These are phyloP conservation scores for Helenozyma baotianmanensis DNA, from an alignment of 805 yeast genomes.

Conservation along the genomic window DNA sequence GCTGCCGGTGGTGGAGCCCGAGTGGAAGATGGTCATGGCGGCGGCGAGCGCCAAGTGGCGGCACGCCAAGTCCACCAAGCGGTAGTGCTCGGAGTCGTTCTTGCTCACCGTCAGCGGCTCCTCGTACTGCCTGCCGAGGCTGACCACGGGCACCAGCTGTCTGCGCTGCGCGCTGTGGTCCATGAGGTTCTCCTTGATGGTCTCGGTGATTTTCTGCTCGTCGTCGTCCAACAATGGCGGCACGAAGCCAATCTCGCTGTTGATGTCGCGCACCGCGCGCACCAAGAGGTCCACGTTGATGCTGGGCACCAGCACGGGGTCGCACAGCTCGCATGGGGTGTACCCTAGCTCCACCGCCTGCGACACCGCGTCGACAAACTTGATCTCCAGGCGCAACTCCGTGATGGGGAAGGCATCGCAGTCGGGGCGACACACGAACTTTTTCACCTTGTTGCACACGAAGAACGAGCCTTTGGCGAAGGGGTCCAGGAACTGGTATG, in stretches of 20 bases:
- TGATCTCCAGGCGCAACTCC: slow-evolving; percentile 41
- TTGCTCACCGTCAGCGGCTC: slow-evolving; percentile 31
- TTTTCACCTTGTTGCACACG: slow-evolving; percentile 43
- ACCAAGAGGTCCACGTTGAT: slow-evolving; percentile 44
- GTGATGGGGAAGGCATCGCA: slow-evolving; percentile 50
- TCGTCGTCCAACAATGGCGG: slow-evolving; percentile 47
- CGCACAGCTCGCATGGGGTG: slow-evolving; percentile 51
- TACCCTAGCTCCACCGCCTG: slow-evolving; percentile 46
- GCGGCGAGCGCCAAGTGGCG: slow-evolving; percentile 82
- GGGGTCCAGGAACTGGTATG: slow-evolving; percentile 63
- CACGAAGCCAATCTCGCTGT: slow-evolving; percentile 53
- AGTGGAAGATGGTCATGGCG: slow-evolving; percentile 37
- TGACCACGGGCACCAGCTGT: slow-evolving; percentile 26
- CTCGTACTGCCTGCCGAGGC: slow-evolving; percentile 14
- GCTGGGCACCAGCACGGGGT: slow-evolving; percentile 44
- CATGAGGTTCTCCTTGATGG: slow-evolving; percentile 34
- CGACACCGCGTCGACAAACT: slow-evolving; percentile 36
- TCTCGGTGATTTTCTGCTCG: slow-evolving; percentile 32
- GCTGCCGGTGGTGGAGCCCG: slow-evolving; percentile 15
- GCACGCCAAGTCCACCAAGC: slow-evolving; percentile 72
- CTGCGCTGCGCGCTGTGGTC: slow-evolving; percentile 22
- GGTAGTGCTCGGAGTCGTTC: slow-evolving; percentile 64
- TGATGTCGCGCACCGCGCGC: slow-evolving; percentile 51
- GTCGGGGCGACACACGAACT: slow-evolving; percentile 61
- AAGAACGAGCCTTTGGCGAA: slow-evolving; percentile 56